Evolutionary conservation across 495 filamentous ascomycete species (phyloP), one percentile per base, ranked within the genome.

Genomic region (Filosporella fistucella): DNA sequence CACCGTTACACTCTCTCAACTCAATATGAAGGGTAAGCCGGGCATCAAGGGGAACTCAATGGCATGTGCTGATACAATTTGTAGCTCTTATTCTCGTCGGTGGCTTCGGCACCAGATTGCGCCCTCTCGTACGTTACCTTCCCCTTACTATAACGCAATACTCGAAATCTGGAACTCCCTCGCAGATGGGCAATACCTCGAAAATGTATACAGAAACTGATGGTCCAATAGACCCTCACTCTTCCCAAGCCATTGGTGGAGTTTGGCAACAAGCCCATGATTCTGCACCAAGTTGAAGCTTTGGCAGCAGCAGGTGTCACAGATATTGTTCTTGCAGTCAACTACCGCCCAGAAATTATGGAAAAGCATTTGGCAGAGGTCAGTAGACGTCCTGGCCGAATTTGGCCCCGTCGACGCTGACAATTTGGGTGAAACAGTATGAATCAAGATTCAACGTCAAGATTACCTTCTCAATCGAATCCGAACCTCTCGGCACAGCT

Each of bases 251-350:
- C 93, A 35, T 75, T 98, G 56, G 93, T 98, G 60, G 93, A 98
- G 71, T 98, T 98, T 67, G 91, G 81, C 57, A 98, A 98, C 76
- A 89, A 88, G 65, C 93, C 91, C 57, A 98, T 98, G 93, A 98
- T 98, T 70, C 76, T 93, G 52, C 93, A 98, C 74, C 93, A 98
- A 68, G 86, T 98, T 57, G 91, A 97, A 70, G 88, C 87, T 57
- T 74, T 98, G 58, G 93, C 94, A 55, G 88, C 86, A 53, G 93
- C 91, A 24, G 93, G 93, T 64, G 93, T 97, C 29, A 97, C 91
- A 52, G 90, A 97, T 71, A 95, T 98, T 60, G 94, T 98, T 30
- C 75, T 98, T 49, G 93, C 94, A 45, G 93, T 98, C 65, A 98
- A 98, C 75, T 98, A 98, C 74, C 84, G 93, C 53, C 93, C 93